Percentiles rank a stretch among this genome's conserved stretches.
Evolutionary conservation across 805 yeast species (phyloP).

Genomic region (Phaffomyces opuntiae): DNA sequence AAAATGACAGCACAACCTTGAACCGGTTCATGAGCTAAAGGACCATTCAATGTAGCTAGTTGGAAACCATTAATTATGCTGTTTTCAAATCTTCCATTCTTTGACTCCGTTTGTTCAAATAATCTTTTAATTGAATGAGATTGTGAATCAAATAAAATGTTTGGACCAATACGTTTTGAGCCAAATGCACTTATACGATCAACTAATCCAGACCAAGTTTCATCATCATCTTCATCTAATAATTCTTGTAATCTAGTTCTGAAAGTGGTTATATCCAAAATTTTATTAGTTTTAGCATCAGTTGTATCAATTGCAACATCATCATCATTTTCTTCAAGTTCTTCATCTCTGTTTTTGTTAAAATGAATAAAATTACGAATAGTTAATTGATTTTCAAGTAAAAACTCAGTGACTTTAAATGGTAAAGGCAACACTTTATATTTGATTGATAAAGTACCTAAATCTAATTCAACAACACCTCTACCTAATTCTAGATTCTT

Average conservation of each 20-base stretch:
- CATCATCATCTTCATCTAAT: conserved; percentile 23
- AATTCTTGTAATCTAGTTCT: conserved; percentile 26
- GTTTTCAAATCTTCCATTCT: conserved; percentile 41
- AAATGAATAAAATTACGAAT: conserved; percentile 31
- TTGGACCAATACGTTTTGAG: conserved; percentile 70
- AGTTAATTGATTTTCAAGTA: conserved; percentile 39
- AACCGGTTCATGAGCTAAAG: conserved; percentile 78
- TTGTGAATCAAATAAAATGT: conserved; percentile 55
- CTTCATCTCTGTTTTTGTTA: conserved; percentile 8
- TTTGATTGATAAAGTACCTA: conserved; percentile 42
- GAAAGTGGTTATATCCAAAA: conserved; percentile 25
- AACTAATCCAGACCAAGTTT: conserved; percentile 24
- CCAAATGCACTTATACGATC: conserved; percentile 61
- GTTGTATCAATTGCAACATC: conserved; percentile 16
- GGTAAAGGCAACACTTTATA: conserved; percentile 51
- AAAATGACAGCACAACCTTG: conserved; percentile 65
- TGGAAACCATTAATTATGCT: conserved; percentile 79
- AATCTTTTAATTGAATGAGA: conserved; percentile 29
- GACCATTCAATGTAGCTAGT: conserved; percentile 77
- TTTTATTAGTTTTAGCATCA: conserved; percentile 14
- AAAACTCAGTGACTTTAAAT: conserved; percentile 37
- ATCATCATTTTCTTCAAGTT: conserved; percentile 14
- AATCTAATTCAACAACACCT: conserved; percentile 41
- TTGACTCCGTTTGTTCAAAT: conserved; percentile 11
- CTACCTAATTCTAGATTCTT: conserved; percentile 39